Evolutionary conservation across 2,329 filamentous ascomycete genomes (phyloP).

Genomic region (Shiraia bambusicola): DNA sequence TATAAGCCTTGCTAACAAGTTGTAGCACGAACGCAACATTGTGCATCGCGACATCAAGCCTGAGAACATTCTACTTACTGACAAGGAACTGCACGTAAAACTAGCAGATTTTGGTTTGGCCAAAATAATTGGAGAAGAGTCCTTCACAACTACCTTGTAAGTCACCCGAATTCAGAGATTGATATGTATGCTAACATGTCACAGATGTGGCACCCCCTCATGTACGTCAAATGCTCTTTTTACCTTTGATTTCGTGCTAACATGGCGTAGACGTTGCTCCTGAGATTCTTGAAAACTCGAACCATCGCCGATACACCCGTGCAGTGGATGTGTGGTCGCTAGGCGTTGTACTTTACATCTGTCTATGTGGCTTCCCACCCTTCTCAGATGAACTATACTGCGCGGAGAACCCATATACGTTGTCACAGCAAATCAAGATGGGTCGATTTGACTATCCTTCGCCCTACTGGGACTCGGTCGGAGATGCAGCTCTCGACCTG

Average conservation of each 20-base stretch:
- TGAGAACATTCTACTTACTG: conserved; percentile 88
- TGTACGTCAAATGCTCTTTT: conserved; percentile 49
- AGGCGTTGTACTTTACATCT: conserved; percentile 97
- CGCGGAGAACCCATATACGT: conserved; percentile 76
- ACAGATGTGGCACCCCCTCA: conserved; percentile 82
- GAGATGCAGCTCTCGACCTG: conserved; percentile 84
- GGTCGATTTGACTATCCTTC: conserved; percentile 93
- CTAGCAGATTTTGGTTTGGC: conserved; percentile 94
- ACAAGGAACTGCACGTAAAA: conserved; percentile 84
- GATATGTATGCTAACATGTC: conserved; percentile 21
- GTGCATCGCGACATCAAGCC: conserved; percentile 98
- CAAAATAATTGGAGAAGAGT: conserved; percentile 98
- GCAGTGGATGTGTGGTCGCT: conserved; percentile 96
- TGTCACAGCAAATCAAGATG: conserved; percentile 86
- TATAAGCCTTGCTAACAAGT: conserved; percentile 25
- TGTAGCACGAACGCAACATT: conserved; percentile 91
- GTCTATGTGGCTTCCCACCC: conserved; percentile 91
- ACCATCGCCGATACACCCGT: conserved; percentile 84
- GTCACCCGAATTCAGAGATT: conserved; percentile 20
- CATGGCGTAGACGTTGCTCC: conserved; percentile 73
- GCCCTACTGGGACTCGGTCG: conserved; percentile 90
- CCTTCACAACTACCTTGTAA: conserved; percentile 90
- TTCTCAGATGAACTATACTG: conserved; percentile 93
- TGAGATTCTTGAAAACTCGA: conserved; percentile 83
- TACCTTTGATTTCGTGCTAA: conserved; percentile 16